Percentiles rank a stretch among this genome's conserved stretches.
These are phyloP conservation scores for Boletus bicolor DNA, from an alignment of 768 basidiomycete genomes.

Conservation along the genomic window DNA sequence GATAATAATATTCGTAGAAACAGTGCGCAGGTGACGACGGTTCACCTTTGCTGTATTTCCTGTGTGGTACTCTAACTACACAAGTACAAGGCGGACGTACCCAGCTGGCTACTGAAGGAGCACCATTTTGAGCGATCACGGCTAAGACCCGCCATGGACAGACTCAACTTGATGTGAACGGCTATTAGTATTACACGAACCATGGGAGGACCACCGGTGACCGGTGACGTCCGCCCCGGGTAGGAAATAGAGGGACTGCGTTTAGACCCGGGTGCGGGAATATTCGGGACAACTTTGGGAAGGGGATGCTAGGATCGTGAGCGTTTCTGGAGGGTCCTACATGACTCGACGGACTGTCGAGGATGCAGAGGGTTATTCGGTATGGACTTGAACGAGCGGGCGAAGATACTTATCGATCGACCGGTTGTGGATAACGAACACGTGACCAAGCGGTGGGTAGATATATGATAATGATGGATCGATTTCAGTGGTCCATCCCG, in stretches of 20 bases:
- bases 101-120: too few relatives aligned
- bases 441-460: slow-evolving; percentile 7
- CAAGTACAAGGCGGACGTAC: too few relatives aligned
- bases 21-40: too few relatives aligned
- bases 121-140: background rate
- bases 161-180: background rate
- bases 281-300: slow-evolving; percentile 5
- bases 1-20: background rate
- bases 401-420: too few relatives aligned
- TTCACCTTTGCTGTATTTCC: too few relatives aligned
- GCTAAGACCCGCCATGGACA: background rate
- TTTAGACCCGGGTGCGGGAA: slow-evolving; percentile 2
- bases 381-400: background rate
- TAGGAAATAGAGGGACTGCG: background rate
- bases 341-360: background rate
- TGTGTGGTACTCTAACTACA: too few relatives aligned
- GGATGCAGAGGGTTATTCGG: too few relatives aligned
- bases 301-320: background rate
- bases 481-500: background rate
- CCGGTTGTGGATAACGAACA: background rate
- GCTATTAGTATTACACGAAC: too few relatives aligned
- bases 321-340: background rate
- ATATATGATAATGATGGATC: background rate
- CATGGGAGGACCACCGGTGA: background rate
- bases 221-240: background rate